Conservation (phyloP, 495 filamentous ascomycete genomes). For the Aspergillus panamensis region DNA sequence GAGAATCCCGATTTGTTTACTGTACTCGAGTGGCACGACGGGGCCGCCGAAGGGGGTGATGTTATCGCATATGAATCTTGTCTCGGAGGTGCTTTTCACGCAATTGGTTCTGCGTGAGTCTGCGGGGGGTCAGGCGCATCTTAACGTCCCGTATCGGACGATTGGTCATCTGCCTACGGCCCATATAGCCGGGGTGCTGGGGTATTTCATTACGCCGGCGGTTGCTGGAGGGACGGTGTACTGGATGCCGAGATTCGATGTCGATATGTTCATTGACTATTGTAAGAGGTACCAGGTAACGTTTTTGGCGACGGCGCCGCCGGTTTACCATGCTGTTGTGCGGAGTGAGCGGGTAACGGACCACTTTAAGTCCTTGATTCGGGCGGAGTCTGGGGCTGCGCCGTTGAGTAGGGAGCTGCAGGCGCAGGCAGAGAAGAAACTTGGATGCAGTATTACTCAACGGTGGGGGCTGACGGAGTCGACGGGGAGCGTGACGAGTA, state of each 20-base stretch:
- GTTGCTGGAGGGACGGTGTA: constrained; percentile 21
- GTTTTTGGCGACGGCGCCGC: constrained; percentile 17
- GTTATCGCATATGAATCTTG: constrained; percentile 69
- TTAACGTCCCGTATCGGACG: constrained; percentile 52
- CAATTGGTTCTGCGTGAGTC: constrained; percentile 52
- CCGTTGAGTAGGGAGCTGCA: constrained; percentile 17
- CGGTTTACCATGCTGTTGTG: constrained; percentile 18
- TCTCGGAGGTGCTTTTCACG: constrained; percentile 56
- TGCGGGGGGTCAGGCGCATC: constrained; percentile 53
- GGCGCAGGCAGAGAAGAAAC: constrained; percentile 17
- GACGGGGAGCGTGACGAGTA: constrained; percentile 20
- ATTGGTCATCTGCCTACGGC: constrained; percentile 77
- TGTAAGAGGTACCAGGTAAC: constrained; percentile 16
- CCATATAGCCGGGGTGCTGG: constrained; percentile 18
- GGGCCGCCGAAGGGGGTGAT: constrained; percentile 81
- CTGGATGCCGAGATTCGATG: constrained; percentile 20
- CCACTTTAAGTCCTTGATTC: constrained; percentile 16
- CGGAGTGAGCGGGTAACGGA: constrained; percentile 15
- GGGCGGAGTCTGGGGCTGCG: constrained; percentile 20
- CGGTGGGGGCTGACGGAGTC: constrained; percentile 22
- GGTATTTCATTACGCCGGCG: constrained; percentile 19
- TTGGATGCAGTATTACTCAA: constrained; percentile 19
- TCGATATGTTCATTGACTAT: constrained; percentile 19
- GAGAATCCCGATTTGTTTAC: constrained; percentile 12
- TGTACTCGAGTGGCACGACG: constrained; percentile 57